Evolutionary conservation across 768 basidiomycete species (phyloP), one percentile per base, ranked within the genome.

Genomic region (Glaciozyma martinii): DNA sequence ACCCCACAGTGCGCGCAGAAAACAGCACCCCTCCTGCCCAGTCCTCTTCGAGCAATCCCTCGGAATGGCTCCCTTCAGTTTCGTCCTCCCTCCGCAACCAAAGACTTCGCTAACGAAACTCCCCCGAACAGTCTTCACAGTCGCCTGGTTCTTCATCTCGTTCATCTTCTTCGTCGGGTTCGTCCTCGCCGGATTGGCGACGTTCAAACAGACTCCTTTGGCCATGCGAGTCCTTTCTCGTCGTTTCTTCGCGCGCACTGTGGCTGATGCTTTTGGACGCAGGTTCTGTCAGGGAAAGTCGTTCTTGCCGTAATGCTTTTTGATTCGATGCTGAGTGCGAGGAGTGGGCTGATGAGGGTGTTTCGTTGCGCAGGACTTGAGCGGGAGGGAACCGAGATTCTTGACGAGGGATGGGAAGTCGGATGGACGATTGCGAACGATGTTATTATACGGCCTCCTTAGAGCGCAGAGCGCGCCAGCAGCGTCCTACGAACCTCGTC

Each of bases 101-200:
- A 49, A n/a, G n/a, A 53, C 10, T 6, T 15, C 27, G 58, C 58
- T 59, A 29, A 59, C 29, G 16, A 19, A 7, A 8, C 32, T 12
- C 21, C 47, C 2, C 30, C 10, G n/a, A n/a, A 12, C 30, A 59
- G 58, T 64, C 7, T 66, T 62, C 55, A 62, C 65, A 10, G 30
- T 63, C 27, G 61, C 65, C 25, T 71, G 60, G 50, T 44, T 63
- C 56, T 9, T 60, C 46, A 8, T 63, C 21, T 68, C 66, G 1
- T 67, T 66, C 60, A 23, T 71, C 27, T 47, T 68, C n/a, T 71
- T 71, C 54, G 25, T 71, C 55, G 61, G 60, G 0, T 71, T 67
- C 53, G 58, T 71, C 32, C 58, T 71, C 29, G 65, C 66, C 0
- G 71, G 56, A 0, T 42, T 71, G 10, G 67, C 66, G 32, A 57